Base-by-base conservation (phyloP, 2,329 filamentous ascomycete species). In the Calycina herbarum region DNA sequence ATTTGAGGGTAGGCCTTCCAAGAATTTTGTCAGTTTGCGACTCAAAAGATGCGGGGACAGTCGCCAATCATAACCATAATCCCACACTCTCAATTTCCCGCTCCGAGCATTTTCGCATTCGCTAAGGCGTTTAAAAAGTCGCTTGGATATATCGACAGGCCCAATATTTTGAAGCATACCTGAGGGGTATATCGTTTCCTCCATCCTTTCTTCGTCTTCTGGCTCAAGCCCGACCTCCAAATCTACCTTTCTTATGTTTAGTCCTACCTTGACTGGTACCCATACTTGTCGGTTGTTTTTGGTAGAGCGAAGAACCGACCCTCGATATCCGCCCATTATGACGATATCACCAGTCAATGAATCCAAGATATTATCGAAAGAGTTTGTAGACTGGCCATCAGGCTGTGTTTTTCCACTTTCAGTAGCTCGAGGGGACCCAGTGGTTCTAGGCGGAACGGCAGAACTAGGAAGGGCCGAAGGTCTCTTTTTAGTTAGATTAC, bases 31-130 rank as follows among this genome's bases (percentile, higher is more conserved):
- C n/a, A 98, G 80, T 67, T 86, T 86, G 57, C 83, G 82, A 2
- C 91, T 93, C 0, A 95, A 83, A 0, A 93, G 80, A 73, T 89
- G 85, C 0, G 94, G 94, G 69, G 92, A 95, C 48, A 97, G 80
- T 17, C 94, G 85, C 94, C 94, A 98, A 78, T 98, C 94, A 73
- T 97, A 98, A 20, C 94, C 93, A 74, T 94, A 98, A 72, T 97
- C 90, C 82, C 93, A 93, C 0, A 97, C 85, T 58, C 93, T 84
- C 5, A 97, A 80, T 68, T 85, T 89, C 7, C 92, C 92, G 3
- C 81, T 83, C 62, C 85, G 84, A 1, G 86, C 87, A 73, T 96
- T 96, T 13, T 92, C 87, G 70, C 86, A 91, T 38, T 89, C 88
- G 60, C 86, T 84, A 24, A 97, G 78, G 64, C 90, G 88, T 75